Evolutionary conservation across 2,329 filamentous ascomycete genomes (phyloP), one percentile per base, ranked within the genome.

Genomic region (Fusarium tricinctum): DNA sequence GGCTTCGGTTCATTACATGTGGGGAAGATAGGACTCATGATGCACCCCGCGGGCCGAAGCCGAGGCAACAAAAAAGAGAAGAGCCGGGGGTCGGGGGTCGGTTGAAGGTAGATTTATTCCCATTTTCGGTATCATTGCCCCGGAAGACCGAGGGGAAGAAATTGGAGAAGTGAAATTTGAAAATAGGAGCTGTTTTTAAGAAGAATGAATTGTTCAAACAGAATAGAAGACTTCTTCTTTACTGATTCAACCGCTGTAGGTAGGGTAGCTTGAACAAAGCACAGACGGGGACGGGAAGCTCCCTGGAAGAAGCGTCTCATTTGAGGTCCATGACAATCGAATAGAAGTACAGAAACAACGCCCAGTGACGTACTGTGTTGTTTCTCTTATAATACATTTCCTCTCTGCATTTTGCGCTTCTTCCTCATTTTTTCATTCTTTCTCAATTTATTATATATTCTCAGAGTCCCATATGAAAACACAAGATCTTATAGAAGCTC

Each of bases 21-120:
- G 66, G 68, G 66, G 66, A 58, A 63, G 45, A 51, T 19, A 56
- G 53, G n/a, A 59, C 45, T 62, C 58, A 61, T 61, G 58, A 61
- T 67, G 48, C 35, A 33, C 62, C 63, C 68, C 58, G 63, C 70
- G 60, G 74, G 72, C 72, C 72, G 72, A 74, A 74, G 72, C 72
- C 72, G 72, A 74, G 72, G 72, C 72, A 74, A 71, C 46, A 44
- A 33, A 33, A 33, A 40, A 50, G 15, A 50, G 50, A 20, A 46
- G 32, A 61, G 58, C 56, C 58, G 69, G 71, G 71, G 69, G 42
- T 38, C 23, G 23, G 23, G 6, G 57, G 44, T 38, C 69, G 65
- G 61, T 19, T n/a, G 35, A n/a, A 38, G 35, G 35, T 54, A 47
- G 17, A 33, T 28, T 38, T 47, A 33, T n/a, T 53, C 45, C 46